Conservation (phyloP, 2,329 filamentous ascomycete genomes). For the Trichophyton rubrum region DNA sequence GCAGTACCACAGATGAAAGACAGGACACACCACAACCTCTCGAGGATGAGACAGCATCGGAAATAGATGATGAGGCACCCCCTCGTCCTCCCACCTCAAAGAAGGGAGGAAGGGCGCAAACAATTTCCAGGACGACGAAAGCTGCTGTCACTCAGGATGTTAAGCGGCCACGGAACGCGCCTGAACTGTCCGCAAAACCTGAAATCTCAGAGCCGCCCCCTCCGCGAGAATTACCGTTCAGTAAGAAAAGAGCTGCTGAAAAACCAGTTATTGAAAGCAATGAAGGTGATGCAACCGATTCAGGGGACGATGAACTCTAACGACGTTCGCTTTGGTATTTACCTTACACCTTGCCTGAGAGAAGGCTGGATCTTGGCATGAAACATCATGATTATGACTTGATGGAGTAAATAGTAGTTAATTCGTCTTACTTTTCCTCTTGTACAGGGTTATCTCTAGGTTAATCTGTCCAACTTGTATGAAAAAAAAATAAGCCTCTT, state of each 20-base stretch:
- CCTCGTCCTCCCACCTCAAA: neutral
- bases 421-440: neutral
- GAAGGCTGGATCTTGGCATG: neutral
- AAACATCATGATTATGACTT: neutral
- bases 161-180: neutral
- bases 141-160: neutral
- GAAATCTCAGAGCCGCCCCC: conserved; percentile 24
- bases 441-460: conserved; percentile 3
- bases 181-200: neutral
- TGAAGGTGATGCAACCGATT: conserved; percentile 20
- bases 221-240: conserved; percentile 32
- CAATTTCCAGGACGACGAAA: neutral
- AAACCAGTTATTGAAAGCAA: conserved; percentile 7
- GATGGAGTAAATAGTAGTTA: neutral
- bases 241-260: conserved; percentile 11
- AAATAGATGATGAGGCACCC: conserved; percentile 18
- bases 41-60: conserved; percentile 24
- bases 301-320: conserved; percentile 33
- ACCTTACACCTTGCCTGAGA: neutral
- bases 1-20: conserved; percentile 14
- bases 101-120: neutral
- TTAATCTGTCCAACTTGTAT: neutral
- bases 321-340: neutral
- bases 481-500: neutral
- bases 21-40: conserved; percentile 22